Conservation (phyloP, 495 filamentous ascomycete species). For the Xylaria curta region DNA sequence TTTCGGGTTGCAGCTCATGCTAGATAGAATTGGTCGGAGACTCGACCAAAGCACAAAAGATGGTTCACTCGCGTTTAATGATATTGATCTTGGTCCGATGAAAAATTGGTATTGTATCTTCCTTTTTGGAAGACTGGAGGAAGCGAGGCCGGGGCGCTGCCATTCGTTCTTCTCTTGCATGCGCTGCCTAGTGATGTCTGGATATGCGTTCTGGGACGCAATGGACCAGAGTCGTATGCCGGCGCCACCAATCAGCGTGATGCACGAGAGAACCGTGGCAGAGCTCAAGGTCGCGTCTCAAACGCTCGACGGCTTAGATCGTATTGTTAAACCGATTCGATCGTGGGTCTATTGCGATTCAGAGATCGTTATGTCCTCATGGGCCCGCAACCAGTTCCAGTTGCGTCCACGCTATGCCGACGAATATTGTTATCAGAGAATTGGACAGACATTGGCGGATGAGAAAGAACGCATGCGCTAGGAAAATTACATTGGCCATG, state of each 20-base stretch:
- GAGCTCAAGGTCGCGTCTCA: neutral
- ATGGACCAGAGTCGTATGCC: neutral
- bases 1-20: neutral
- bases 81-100: neutral
- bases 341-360: neutral
- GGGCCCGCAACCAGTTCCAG: neutral
- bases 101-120: neutral
- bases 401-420: neutral
- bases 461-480: neutral
- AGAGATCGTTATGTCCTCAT: neutral
- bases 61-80: neutral
- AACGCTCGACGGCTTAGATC: neutral
- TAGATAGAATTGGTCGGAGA: neutral
- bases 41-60: neutral
- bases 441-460: neutral
- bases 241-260: neutral
- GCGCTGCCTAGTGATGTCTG: neutral
- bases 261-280: neutral
- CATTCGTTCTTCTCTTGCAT: neutral
- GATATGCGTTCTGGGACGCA: constrained; percentile 15
- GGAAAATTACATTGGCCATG: neutral
- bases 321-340: neutral
- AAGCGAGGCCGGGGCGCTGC: too few relatives aligned
- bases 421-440: neutral
- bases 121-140: neutral